phyloP scores from a whole-genome alignment of 164 flowering plant species.

The Vitis labrusca region DNA sequence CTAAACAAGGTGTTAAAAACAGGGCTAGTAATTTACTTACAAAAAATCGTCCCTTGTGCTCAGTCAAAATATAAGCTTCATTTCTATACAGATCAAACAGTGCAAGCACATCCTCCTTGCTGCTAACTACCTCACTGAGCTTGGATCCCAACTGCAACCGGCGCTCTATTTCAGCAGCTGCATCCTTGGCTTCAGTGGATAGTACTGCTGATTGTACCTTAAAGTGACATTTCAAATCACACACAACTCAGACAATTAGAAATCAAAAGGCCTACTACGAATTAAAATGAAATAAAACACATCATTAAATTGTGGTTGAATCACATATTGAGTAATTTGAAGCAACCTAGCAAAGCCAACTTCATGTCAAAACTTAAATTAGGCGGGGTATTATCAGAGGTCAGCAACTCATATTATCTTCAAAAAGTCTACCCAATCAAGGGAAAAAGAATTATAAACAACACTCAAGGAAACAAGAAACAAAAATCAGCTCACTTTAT shows the following conservation, averaged over 20 bases:
- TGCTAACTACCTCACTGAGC: constrained; percentile 64
- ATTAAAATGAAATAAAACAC: neutral
- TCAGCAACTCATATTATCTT: too few relatives aligned
- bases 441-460: neutral
- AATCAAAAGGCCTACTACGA: too few relatives aligned
- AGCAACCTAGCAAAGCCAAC: too few relatives aligned
- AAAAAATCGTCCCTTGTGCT: constrained; percentile 64
- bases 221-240: neutral
- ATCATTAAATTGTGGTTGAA: neutral
- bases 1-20: neutral
- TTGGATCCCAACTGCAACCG: constrained; percentile 78
- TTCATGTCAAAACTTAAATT: too few relatives aligned
- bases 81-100: constrained; percentile 63
- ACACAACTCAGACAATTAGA: neutral
- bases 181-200: constrained; percentile 73
- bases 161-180: constrained; percentile 72
- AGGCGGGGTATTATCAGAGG: too few relatives aligned
- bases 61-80: constrained; percentile 79
- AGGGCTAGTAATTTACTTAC: constrained; percentile 42
- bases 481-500: constrained; percentile 41
- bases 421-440: neutral
- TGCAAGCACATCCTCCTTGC: constrained; percentile 67
- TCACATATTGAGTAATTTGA: too few relatives aligned
- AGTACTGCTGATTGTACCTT: constrained; percentile 49
- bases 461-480: constrained; percentile 1